Conservation (phyloP, 768 basidiomycete species). For the Boletus reticuloceps region DNA sequence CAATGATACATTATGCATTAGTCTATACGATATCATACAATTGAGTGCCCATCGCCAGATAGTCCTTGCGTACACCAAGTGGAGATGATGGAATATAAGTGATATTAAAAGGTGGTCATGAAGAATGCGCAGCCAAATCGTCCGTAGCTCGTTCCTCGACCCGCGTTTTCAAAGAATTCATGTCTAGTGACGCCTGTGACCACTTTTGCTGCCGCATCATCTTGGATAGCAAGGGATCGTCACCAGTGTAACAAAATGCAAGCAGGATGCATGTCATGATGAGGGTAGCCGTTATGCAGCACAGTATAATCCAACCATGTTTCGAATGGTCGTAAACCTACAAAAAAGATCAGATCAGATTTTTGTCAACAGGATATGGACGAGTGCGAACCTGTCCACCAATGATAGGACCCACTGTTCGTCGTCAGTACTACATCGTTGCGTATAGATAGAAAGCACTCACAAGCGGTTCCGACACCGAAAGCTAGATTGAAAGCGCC, state of each 20-base stretch:
- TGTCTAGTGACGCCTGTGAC: constrained; percentile 9
- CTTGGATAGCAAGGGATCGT: constrained; percentile 37
- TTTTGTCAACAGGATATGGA: background rate
- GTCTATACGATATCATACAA: constrained; percentile 16
- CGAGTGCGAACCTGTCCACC: constrained; percentile 55
- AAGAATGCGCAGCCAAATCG: background rate
- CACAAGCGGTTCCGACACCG: constrained; percentile 61
- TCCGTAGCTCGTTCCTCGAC: background rate
- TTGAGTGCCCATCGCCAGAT: constrained; percentile 2
- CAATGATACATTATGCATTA: constrained; percentile 9
- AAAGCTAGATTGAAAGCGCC: constrained; percentile 73
- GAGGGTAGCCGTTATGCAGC: constrained; percentile 45
- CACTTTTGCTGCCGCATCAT: constrained; percentile 21
- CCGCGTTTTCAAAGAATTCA: constrained; percentile 4
- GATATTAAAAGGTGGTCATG: constrained; percentile 6
- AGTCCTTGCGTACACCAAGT: constrained; percentile 5
- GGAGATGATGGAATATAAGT: background rate
- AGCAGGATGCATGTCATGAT: constrained; percentile 39
- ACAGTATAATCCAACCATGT: constrained; percentile 62
- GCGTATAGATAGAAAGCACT: constrained; percentile 17
- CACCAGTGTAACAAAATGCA: constrained; percentile 49
- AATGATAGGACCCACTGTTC: constrained; percentile 63
- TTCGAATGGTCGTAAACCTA: constrained; percentile 59
- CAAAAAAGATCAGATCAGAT: constrained; percentile 1
- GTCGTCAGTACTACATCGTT: constrained; percentile 1